These are phyloP conservation scores for Diaporthe sp. DNA, from an alignment of 2,329 filamentous ascomycete genomes.

Conservation along the genomic window DNA sequence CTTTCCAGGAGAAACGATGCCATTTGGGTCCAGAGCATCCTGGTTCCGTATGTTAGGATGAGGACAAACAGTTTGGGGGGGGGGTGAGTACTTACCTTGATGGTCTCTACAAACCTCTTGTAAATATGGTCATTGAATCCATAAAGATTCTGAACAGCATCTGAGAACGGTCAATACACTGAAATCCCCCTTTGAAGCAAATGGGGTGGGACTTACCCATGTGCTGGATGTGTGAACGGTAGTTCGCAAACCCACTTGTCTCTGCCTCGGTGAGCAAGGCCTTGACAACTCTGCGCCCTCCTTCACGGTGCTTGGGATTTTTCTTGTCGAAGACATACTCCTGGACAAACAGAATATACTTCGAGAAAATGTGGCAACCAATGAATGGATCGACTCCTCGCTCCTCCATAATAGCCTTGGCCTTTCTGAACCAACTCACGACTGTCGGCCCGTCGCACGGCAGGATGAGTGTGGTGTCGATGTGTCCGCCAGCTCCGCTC, in stretches of 20 bases:
- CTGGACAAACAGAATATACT: slow-evolving; percentile 1
- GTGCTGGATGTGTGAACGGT: not conserved
- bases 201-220: not conserved
- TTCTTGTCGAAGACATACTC: not conserved
- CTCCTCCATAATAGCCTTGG: not conserved
- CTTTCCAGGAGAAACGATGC: not conserved
- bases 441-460: not conserved
- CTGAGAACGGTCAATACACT: not conserved
- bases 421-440: not conserved
- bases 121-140: not conserved
- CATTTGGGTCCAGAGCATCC: not conserved
- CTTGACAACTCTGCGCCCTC: not conserved
- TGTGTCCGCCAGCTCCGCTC: not conserved
- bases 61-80: not conserved
- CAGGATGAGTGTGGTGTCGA: not conserved
- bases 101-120: not conserved
- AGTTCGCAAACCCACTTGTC: not conserved
- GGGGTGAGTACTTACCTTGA: not conserved
- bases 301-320: not conserved
- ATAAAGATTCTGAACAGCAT: not conserved
- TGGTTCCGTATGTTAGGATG: not conserved
- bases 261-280: not conserved
- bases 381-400: not conserved
- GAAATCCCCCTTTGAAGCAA: not conserved
- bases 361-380: not conserved